Evolutionary conservation across 139 green algal species (phyloP).

Genomic region (Haematococcus lacustris): DNA sequence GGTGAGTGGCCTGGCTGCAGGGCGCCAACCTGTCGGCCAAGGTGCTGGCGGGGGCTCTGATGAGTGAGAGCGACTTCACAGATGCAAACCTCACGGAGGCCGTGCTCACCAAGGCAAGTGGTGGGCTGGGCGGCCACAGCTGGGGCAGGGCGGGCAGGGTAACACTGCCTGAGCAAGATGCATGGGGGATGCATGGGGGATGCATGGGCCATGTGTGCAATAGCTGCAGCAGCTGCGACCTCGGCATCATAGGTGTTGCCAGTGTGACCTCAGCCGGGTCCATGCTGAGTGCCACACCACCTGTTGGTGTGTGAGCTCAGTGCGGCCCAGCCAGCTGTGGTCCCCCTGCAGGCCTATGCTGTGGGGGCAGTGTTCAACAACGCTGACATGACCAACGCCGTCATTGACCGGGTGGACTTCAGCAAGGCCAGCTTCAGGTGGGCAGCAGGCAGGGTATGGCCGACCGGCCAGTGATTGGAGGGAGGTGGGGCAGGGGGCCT

Average conservation of each 20-base stretch:
- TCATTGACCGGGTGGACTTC: constrained; percentile 89
- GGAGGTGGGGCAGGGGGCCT: no score
- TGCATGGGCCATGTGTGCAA: background rate
- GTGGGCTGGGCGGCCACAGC: no score
- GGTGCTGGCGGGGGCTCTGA: constrained; percentile 80
- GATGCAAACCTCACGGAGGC: constrained; percentile 70
- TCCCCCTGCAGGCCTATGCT: constrained; percentile 66
- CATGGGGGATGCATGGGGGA: background rate
- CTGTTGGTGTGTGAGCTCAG: background rate
- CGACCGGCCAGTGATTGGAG: background rate
- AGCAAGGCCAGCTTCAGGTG: constrained; percentile 45
- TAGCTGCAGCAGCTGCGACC: background rate
- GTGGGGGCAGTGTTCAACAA: constrained; percentile 58
- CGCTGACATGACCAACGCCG: constrained; percentile 85
- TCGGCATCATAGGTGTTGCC: background rate
- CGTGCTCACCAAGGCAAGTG: constrained; percentile 74
- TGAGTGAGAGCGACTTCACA: constrained; percentile 64
- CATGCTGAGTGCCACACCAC: background rate
- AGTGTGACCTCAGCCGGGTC: background rate
- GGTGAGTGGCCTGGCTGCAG: constrained; percentile 4
- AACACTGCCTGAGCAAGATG: no score
- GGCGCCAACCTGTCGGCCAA: constrained; percentile 69
- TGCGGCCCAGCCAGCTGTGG: no score
- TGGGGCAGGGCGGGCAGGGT: no score
- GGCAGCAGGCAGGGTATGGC: background rate